These are phyloP conservation scores for Zygosaccharomyces rouxii DNA, from an alignment of 805 yeast genomes.

Conservation along the genomic window DNA sequence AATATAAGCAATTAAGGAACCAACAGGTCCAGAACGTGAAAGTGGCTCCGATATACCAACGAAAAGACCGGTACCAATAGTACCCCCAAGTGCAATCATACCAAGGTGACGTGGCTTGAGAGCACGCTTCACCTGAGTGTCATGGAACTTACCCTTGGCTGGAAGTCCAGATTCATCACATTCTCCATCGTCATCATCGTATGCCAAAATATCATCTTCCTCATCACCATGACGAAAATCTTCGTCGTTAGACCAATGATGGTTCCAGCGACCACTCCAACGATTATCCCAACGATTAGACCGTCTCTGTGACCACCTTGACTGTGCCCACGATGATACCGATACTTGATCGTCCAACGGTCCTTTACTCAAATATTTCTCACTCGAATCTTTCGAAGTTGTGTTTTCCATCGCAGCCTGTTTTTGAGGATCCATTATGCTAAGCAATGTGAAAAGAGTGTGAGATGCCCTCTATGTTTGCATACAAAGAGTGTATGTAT, in stretches of 20 bases:
- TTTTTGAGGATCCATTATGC: background rate
- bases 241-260: background rate
- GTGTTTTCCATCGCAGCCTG: background rate
- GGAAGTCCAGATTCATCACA: conserved; percentile 21
- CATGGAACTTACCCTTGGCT: conserved; percentile 32
- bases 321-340: background rate
- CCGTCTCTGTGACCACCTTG: background rate
- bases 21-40: conserved; percentile 58
- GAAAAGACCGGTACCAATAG: conserved; percentile 69
- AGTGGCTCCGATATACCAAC: conserved; percentile 57
- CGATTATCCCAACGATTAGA: background rate
- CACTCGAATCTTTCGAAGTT: background rate
- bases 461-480: too few species aligned
- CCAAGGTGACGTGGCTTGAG: conserved; percentile 61
- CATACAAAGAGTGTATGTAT: too few species aligned
- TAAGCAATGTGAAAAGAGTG: too few species aligned
- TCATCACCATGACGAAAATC: background rate
- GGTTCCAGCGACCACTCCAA: background rate
- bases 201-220: background rate
- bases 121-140: conserved; percentile 48
- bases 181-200: conserved; percentile 15
- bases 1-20: conserved; percentile 53
- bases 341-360: background rate
- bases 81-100: conserved; percentile 71
- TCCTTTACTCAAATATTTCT: background rate